Conservation (phyloP, 176 grass and related monocot species). For the Triticum turgidum region DNA sequence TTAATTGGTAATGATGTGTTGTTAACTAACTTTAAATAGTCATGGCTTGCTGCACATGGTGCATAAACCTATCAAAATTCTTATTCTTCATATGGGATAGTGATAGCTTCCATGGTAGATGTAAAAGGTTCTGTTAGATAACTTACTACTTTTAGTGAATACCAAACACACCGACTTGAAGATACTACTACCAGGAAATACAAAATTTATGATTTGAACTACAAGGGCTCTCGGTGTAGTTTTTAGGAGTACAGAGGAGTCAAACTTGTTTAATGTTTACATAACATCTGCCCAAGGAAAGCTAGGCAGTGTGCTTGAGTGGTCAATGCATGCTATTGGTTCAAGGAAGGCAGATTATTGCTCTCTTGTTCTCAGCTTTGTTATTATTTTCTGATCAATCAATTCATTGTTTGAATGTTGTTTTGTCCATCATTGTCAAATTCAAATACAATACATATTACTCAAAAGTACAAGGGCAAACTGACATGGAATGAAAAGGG, state of each 20-base stretch:
- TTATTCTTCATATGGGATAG: background rate
- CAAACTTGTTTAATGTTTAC: background rate
- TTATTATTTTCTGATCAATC: background rate
- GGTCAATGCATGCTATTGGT: background rate
- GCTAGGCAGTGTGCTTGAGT: background rate
- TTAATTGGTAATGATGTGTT: background rate
- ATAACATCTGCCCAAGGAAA: background rate
- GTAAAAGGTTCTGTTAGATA: slow-evolving; percentile 12
- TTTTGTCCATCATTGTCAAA: background rate
- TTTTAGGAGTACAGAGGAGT: background rate
- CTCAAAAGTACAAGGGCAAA: background rate
- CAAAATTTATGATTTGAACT: background rate
- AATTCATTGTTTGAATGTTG: background rate
- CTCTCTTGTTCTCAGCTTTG: background rate
- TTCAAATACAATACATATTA: background rate
- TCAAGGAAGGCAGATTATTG: background rate
- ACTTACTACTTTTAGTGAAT: background rate
- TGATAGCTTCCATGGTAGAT: background rate
- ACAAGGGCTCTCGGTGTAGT: background rate
- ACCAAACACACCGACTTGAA: background rate
- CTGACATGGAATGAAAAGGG: background rate
- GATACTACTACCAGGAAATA: background rate
- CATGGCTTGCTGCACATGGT: background rate
- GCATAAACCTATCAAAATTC: background rate
- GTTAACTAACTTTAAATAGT: background rate